Conservation (phyloP, 176 grass and related monocot species). For the Avena sativa region DNA sequence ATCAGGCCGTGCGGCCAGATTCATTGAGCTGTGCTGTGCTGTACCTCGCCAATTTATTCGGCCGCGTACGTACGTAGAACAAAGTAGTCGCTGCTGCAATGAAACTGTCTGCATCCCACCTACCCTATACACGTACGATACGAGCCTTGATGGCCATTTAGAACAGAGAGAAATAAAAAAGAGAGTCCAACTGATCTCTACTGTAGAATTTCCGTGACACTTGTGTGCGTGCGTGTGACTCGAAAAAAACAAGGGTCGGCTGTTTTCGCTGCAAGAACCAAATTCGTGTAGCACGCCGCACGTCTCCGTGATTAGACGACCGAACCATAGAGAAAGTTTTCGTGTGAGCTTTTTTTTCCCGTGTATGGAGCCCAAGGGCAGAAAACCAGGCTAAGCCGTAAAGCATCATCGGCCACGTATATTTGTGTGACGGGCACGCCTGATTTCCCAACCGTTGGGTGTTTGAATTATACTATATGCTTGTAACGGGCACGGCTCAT, state of each 20-base stretch:
- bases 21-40: not conserved
- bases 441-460: not conserved
- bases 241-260: no score
- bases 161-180: no score
- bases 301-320: not conserved
- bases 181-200: no score
- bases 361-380: slow-evolving; percentile 4
- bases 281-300: not conserved
- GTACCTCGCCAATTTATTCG: not conserved
- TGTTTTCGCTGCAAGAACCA: no score
- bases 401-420: not conserved
- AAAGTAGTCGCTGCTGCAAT: not conserved
- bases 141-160: not conserved
- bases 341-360: not conserved
- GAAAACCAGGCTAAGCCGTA: not conserved
- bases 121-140: not conserved
- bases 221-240: no score
- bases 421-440: not conserved
- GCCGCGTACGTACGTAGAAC: slow-evolving; percentile 5
- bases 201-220: no score
- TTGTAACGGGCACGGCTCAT: not conserved
- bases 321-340: not conserved
- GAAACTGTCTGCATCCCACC: slow-evolving; percentile 1
- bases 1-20: not conserved
- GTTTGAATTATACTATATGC: not conserved